Percentiles rank a stretch among this genome's conserved stretches.
These are phyloP conservation scores for Cyclospora cayetanensis DNA, from an alignment of 169 alveolate genomes.

Conservation along the genomic window DNA sequence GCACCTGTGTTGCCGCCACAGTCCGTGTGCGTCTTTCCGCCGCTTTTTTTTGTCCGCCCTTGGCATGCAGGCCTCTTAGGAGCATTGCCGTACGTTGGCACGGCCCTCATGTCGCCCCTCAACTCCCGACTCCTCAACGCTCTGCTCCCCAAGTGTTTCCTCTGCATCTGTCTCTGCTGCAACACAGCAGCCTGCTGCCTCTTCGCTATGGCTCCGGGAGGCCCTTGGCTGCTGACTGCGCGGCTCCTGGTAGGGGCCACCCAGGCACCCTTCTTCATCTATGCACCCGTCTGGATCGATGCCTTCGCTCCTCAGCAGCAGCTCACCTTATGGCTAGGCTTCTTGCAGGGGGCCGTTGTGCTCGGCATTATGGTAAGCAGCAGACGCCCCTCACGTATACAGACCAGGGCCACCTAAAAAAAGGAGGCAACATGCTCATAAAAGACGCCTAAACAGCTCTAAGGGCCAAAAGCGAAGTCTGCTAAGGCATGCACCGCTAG, in stretches of 20 bases:
- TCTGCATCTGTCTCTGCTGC: neutral
- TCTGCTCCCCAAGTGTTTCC: neutral
- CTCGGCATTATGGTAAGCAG: constrained; percentile 60
- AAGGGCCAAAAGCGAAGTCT: too few relatives aligned
- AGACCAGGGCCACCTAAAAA: neutral
- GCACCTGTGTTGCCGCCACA: neutral
- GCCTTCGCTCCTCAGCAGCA: constrained; percentile 49
- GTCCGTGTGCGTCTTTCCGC: neutral
- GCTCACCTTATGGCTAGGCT: constrained; percentile 65
- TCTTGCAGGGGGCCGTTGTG: constrained; percentile 46
- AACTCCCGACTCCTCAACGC: constrained; percentile 3
- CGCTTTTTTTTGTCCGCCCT: neutral
- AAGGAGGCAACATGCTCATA: too few relatives aligned
- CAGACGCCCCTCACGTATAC: neutral
- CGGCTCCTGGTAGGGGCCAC: constrained; percentile 55
- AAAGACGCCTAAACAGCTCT: too few relatives aligned
- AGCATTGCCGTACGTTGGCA: constrained; percentile 53
- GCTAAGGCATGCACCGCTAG: neutral
- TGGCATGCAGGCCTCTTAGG: constrained; percentile 54
- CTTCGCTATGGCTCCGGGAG: neutral
- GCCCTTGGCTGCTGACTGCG: neutral
- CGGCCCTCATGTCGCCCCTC: neutral
- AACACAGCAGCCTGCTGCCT: neutral
- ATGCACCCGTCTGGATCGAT: constrained; percentile 63
- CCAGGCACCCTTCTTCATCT: constrained; percentile 41